Conservation (phyloP, 2,329 filamentous ascomycete species). For the Microdochium trichocladiopsis region DNA sequence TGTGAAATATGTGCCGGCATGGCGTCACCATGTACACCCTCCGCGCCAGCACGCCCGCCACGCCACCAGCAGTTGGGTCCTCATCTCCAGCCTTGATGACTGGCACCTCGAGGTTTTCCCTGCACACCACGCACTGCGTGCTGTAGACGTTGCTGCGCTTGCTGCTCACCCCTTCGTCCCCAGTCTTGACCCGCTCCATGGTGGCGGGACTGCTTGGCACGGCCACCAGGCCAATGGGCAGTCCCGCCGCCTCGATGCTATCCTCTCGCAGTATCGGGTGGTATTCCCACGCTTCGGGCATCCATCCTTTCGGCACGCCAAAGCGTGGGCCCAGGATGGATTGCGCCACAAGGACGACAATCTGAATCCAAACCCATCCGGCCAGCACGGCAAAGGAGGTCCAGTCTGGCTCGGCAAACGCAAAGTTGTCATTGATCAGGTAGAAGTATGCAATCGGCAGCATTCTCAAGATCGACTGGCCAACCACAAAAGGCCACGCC, state of each 20-base stretch:
- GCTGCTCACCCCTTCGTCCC: conserved; percentile 11
- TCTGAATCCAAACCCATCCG: conserved; percentile 83
- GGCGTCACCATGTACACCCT: conserved; percentile 95
- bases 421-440: conserved; percentile 67
- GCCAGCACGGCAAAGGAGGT: conserved; percentile 56
- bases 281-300: conserved; percentile 83
- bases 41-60: conserved; percentile 66
- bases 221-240: conserved; percentile 68
- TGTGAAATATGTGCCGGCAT: conserved; percentile 94
- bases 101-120: conserved; percentile 84
- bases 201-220: conserved; percentile 18
- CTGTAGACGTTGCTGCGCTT: conserved; percentile 27
- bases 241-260: conserved; percentile 66
- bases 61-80: conserved; percentile 39
- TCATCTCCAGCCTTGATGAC: conserved; percentile 58
- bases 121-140: conserved; percentile 94
- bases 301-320: conserved; percentile 64
- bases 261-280: conserved; percentile 84
- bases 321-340: conserved; percentile 84
- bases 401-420: conserved; percentile 67
- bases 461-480: conserved; percentile 72
- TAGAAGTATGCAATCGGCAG: conserved; percentile 85
- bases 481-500: conserved; percentile 84
- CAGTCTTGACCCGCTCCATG: conserved; percentile 21
- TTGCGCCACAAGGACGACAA: conserved; percentile 71